Evolutionary conservation across 129 eudicot genomes (phyloP), one percentile per base, ranked within the genome.

Genomic region (Silybum marianum): DNA sequence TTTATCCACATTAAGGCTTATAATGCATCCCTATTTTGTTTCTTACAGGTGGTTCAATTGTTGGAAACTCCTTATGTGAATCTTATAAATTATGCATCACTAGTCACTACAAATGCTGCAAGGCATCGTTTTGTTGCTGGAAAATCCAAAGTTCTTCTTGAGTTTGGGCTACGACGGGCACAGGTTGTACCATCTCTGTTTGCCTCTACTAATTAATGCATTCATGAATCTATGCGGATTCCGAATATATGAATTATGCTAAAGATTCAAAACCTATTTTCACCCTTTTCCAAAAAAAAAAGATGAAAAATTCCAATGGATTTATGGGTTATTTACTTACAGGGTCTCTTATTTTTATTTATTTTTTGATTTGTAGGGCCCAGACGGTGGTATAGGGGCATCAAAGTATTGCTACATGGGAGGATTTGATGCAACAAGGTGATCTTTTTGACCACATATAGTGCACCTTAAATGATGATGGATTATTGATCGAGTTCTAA

Each of bases 391-490:
- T 75, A 95, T 95, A 75, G 76, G 94, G 40, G 98, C 98, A 78
- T 95, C 98, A 73, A 90, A 88, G 81, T 95, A 95, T 85, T 90
- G 98, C 89, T 95, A 92, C 80, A 87, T 92, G 90, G 98, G 98
- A 83, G 98, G 98, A 72, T 95, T 95, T 84, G 98, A 95, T 84
- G 98, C 97, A 36, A 95, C 98, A 83, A 95, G 98, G 98, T 95
- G 82, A 86, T 80, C 78, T 8, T 74, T 38, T 67, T 65, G 70
- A 73, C 81, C 28, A 16, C 19, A 11, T 75, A 63, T 72, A 65
- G 71, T 80, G 32, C 22, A 3, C 79, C 48, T 58, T 58, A 58
- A 58, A 58, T 58, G 66, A 19, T 58, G 66, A 21, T 58, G 23
- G 66, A 19, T 19, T 22, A 58, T 18, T 58, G 66, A 58, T 58